These are phyloP conservation scores for Camellia granthamiana DNA, from an alignment of 148 eudicot species.

Conservation along the genomic window DNA sequence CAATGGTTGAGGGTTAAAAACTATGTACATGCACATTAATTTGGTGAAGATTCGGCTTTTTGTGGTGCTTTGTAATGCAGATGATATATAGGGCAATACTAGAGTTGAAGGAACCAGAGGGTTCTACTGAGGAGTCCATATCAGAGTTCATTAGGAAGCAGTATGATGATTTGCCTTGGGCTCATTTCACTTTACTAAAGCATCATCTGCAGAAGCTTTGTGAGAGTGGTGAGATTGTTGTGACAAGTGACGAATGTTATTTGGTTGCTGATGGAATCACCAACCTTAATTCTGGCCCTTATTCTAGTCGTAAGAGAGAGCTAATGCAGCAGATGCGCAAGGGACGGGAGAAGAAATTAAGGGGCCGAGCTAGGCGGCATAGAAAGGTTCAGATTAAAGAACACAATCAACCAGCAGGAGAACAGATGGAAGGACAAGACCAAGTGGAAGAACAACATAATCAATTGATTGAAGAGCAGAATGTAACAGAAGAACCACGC, in stretches of 20 bases:
- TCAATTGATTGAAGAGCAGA: background rate
- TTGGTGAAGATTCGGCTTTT: background rate
- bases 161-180: conserved; percentile 13
- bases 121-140: conserved; percentile 11
- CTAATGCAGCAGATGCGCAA: background rate
- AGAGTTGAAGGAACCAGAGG: background rate
- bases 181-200: conserved; percentile 13
- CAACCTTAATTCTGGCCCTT: background rate
- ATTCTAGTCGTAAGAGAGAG: conserved; percentile 3
- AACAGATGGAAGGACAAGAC: background rate
- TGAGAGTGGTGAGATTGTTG: conserved; percentile 12
- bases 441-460: conserved; percentile 5
- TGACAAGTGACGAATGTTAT: background rate
- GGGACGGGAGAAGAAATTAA: background rate
- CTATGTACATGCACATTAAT: background rate
- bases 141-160: conserved; percentile 5
- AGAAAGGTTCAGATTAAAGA: background rate
- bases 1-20: background rate
- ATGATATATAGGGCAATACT: conserved; percentile 11
- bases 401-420: background rate
- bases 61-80: conserved; percentile 12
- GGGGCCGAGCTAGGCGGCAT: background rate
- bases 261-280: conserved; percentile 8
- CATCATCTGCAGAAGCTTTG: conserved; percentile 16
- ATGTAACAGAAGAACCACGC: background rate